phyloP scores from a whole-genome alignment of 176 grass and related monocot genomes.

The maize (Zea mays) region Zm-B73-REFERENCE-NAM-5.0 NC_050099.1:85298501-85299000 shows the following conservation, averaged over 20 bases:
- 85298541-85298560: too few species aligned
- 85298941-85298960: neutral
- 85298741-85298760: neutral
- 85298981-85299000: slow-evolving; percentile 13
- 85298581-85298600: too few species aligned
- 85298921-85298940: neutral
- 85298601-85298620: too few species aligned
- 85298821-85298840: neutral
- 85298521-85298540: too few species aligned
- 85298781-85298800: neutral
- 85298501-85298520: too few species aligned
- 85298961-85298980: neutral
- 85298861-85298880: neutral
- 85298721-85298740: slow-evolving; percentile 24
- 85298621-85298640: too few species aligned
- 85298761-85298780: slow-evolving; percentile 8
- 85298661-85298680: too few species aligned
- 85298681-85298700: too few species aligned
- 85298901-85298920: neutral
- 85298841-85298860: neutral
- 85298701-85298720: neutral
- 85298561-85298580: too few species aligned
- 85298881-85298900: neutral
- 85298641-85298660: too few species aligned
- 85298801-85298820: neutral